Base-by-base conservation (phyloP, 1,284 basidiomycete genomes). In the Sphagnurus paluster region DNA sequence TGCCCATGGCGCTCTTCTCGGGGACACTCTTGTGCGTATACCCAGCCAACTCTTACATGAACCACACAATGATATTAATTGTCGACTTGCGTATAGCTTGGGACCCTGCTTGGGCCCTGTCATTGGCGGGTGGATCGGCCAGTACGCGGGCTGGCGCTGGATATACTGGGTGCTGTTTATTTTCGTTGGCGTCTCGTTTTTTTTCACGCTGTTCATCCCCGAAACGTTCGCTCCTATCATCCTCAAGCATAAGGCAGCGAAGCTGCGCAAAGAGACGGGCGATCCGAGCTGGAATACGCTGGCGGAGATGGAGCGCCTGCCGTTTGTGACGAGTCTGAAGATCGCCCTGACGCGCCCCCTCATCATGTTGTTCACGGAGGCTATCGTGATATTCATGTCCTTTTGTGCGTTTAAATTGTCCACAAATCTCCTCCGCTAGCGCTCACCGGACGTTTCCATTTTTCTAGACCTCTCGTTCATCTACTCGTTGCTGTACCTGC, bases 151-250 rank as follows among this genome's bases (percentile, higher is more conserved):
- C 10, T 84, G 76, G 75, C 61, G 77, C 38, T 83, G 79, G 79
- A 67, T 79, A 30, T 84, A 77, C 63, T 84, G 81, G 79, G 72
- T 81, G 39, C 65, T 82, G 17, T 76, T 80, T 44, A 76, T 79
- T 48, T 80, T 84, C 53, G 56, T 74, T 14, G 77, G 75, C 23
- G 53, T 68, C 16, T 74, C 71, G 54, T 68, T 74, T 49, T 17
- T 68, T 21, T 53, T 74, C 29, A 74, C 80, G 47, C 65, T 84
- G 40, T 70, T 77, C 32, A 69, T 87, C 2, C 79, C 79, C 11
- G 84, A 87, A 64, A 83, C 81, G 0, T 64, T 72, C 16, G 65
- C 69, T 1, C 67, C 69, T n/a, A 46, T 82, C 42, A 64, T 87
- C 33, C 69, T 87, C 3, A 56, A 58, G 14, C 59, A 59, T 16